Percentiles rank a stretch among this genome's conserved stretches.
Conservation (phyloP, 305 asterid species). For the Solanum hybrid region DNA sequence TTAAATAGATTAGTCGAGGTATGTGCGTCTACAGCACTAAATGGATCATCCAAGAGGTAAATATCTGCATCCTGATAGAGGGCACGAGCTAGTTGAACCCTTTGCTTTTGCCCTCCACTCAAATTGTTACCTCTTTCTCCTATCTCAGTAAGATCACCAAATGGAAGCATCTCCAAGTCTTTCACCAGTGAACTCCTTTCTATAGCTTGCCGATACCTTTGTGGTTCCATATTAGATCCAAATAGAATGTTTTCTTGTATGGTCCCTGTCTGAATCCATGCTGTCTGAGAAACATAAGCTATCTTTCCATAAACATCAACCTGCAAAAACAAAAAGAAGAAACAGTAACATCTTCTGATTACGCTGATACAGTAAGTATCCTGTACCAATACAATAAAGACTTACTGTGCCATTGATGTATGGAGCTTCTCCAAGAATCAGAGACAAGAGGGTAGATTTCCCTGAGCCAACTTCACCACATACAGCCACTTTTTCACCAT, state of each 20-base stretch:
- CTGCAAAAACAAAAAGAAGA: neutral
- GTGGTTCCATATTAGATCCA: constrained; percentile 17
- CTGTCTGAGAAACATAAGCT: constrained; percentile 26
- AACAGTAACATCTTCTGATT: neutral
- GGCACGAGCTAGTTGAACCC: constrained; percentile 71
- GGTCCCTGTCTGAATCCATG: constrained; percentile 29
- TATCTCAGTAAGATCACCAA: constrained; percentile 61
- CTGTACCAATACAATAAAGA: neutral
- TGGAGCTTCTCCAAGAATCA: too few species aligned
- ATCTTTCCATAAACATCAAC: constrained; percentile 16
- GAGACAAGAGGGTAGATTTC: too few species aligned
- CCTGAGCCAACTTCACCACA: too few species aligned
- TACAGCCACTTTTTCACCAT: too few species aligned
- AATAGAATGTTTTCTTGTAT: constrained; percentile 20
- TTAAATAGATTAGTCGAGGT: constrained; percentile 25
- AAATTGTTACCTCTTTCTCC: constrained; percentile 73
- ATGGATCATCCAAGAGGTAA: constrained; percentile 68
- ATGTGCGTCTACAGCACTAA: constrained; percentile 69
- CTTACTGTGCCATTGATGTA: constrained; percentile 14
- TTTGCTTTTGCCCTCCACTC: constrained; percentile 74
- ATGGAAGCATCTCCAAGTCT: constrained; percentile 52
- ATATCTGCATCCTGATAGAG: constrained; percentile 63
- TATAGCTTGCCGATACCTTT: constrained; percentile 12
- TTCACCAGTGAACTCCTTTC: constrained; percentile 37
- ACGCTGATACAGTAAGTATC: neutral